Evolutionary conservation across 257 asterid genomes (phyloP), one percentile per base, ranked within the genome.

Genomic region (Solanum acaule): DNA sequence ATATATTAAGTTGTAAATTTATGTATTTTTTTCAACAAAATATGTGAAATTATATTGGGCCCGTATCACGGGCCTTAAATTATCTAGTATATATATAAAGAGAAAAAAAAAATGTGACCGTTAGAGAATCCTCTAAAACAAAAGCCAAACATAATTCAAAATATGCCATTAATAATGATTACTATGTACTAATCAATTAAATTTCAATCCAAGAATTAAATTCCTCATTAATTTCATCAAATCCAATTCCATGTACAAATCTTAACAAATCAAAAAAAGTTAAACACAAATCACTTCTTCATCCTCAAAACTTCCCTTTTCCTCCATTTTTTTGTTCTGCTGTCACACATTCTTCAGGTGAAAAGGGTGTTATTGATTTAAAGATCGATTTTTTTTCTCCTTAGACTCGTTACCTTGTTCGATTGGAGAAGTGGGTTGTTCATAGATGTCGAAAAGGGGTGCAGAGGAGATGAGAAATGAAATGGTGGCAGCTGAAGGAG

Each of bases 381-480:
- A 15, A 49, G 29, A 76, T 33, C 3, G 23, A 6, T n/a, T 49
- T 16, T 33, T 40, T 68, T 67, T 6, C 16, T 22, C 16, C 13
- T 34, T 42, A 79, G 67, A 25, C 85, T 79, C 38, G 40, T 27
- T 27, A 44, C 27, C 9, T 79, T 79, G 85, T 79, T 79, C 16
- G 40, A 44, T 79, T 79, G 15, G 35, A 44, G 85, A 79, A 77
- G 84, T 77, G 84, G 67, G 10, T 27, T 79, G 38, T 79, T 44
- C 8, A 46, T 25, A 79, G 35, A 46, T 88, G 93, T 91, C 75
- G 77, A 91, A 89, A 88, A 91, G 87, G 42, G 83, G 83, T 11
- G 89, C 79, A 56, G 96, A 89, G 8, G 96, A 93, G 88, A 88
- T 87, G 88, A 89, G 88, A 63, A 88, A 33, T 44, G 93, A 87